Evolutionary conservation across 2,329 filamentous ascomycete species (phyloP), one percentile per base, ranked within the genome.

Genomic region (Blumeria graminis): DNA sequence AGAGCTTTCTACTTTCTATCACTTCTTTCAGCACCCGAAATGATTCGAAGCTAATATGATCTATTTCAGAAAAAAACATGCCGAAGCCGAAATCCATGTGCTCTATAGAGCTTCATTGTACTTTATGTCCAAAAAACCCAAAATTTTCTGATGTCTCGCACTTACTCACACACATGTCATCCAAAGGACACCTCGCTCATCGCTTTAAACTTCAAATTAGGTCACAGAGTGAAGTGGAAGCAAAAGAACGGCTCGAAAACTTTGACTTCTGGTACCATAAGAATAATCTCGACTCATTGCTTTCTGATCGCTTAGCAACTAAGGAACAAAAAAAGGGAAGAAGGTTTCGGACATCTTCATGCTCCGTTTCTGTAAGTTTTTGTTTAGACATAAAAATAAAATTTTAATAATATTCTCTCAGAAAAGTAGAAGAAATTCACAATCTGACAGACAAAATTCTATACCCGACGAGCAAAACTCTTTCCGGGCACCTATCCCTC

Each of bases 121-220:
- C 75, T 64, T 82, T 94, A 62, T 96, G 90, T 67, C 82, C 84
- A 38, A 86, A 82, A 62, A 76, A 76, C 59, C 86, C 86, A 41
- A 77, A 71, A 34, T 95, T 95, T 70, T 94, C 87, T 57, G 90
- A 96, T 68, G 74, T 88, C 48, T 94, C 89, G 36, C 90, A 95
- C 68, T 74, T 95, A 39, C 77, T 96, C 65, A 96, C 90, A 11
- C 90, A 96, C 66, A 79, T 95, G 60, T 80, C 84, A 58, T 95
- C 89, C 61, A 95, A 95, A 67, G 84, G 84, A n/a, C 90, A 96
- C 67, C 72, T 95, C 36, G 81, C 87, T 58, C 78, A 86, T 66
- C 81, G 86, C 64, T 93, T 89, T 71, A 87, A 86, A 64, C 75
- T 87, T 55, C 82, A 86, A 63, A 78, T 94, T 61, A 78, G 77